Percentiles rank a stretch among this genome's conserved stretches.
These are phyloP conservation scores for Tuber borchii DNA, from an alignment of 495 filamentous ascomycete genomes.

Conservation along the genomic window DNA sequence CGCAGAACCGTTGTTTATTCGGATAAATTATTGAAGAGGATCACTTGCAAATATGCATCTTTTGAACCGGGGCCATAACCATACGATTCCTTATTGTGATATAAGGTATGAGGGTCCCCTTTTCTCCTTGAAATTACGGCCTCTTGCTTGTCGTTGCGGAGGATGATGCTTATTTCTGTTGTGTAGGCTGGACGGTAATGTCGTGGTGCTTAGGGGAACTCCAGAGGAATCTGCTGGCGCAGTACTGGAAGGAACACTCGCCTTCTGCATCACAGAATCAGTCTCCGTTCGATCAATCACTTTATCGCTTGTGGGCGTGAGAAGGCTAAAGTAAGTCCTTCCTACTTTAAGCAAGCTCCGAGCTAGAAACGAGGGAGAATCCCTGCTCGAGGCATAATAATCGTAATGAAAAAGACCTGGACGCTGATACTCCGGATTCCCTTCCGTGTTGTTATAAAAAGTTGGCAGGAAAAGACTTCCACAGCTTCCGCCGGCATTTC, in stretches of 20 bases:
- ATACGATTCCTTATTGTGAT: conserved; percentile 39
- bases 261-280: conserved; percentile 64
- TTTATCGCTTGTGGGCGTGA: conserved; percentile 63
- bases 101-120: conserved; percentile 29
- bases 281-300: conserved; percentile 66
- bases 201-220: conserved; percentile 69
- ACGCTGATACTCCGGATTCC: conserved; percentile 4
- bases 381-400: background rate
- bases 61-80: conserved; percentile 33
- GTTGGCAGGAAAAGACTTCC: conserved; percentile 40
- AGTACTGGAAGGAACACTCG: conserved; percentile 63
- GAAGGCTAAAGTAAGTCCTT: conserved; percentile 58
- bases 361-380: background rate
- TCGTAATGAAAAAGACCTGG: background rate
- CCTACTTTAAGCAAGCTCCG: background rate
- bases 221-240: conserved; percentile 71
- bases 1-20: background rate
- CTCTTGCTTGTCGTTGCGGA: background rate
- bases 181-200: conserved; percentile 66
- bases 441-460: conserved; percentile 5
- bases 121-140: background rate
- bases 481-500: conserved; percentile 45
- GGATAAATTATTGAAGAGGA: background rate
- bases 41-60: conserved; percentile 28
- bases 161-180: background rate